Evolutionary conservation across 352 stramenopile genomes (phyloP).

Genomic region (Blastocystis sp.): DNA sequence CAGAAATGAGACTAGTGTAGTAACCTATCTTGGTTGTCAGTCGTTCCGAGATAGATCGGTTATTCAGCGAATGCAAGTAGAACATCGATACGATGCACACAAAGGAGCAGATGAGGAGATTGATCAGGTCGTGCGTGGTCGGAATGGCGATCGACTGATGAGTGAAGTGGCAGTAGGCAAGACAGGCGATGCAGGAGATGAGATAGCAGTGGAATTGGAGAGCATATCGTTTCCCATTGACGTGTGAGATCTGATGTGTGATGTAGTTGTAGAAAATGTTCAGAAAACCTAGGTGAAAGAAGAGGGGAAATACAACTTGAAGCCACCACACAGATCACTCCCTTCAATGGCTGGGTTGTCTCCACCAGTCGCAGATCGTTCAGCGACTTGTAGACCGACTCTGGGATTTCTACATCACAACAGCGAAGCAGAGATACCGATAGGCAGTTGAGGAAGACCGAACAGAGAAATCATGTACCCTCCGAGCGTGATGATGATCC

Average conservation of each 20-base stretch:
- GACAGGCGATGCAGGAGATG: background rate
- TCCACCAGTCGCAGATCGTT: constrained; percentile 11
- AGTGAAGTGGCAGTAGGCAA: background rate
- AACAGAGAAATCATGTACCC: constrained; percentile 1
- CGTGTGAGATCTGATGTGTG: background rate
- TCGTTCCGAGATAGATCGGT: background rate
- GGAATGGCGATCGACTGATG: background rate
- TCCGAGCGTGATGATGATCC: background rate
- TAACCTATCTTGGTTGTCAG: background rate
- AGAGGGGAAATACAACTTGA: background rate
- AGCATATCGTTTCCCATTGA: background rate
- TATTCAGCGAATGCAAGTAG: background rate
- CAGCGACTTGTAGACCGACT: constrained; percentile 2
- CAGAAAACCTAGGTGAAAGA: background rate
- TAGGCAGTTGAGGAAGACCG: background rate
- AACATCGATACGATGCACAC: constrained; percentile 6
- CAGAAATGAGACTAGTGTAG: background rate
- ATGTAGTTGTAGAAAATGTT: constrained; percentile 57
- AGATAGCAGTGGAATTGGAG: background rate
- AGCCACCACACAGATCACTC: background rate
- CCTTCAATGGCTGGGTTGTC: background rate
- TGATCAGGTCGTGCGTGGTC: background rate
- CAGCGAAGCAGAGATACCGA: background rate
- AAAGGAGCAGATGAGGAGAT: background rate
- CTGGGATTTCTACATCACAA: background rate